phyloP scores from a whole-genome alignment of 1,139 yeast species.

The Hanseniaspora gamundiae region DNA sequence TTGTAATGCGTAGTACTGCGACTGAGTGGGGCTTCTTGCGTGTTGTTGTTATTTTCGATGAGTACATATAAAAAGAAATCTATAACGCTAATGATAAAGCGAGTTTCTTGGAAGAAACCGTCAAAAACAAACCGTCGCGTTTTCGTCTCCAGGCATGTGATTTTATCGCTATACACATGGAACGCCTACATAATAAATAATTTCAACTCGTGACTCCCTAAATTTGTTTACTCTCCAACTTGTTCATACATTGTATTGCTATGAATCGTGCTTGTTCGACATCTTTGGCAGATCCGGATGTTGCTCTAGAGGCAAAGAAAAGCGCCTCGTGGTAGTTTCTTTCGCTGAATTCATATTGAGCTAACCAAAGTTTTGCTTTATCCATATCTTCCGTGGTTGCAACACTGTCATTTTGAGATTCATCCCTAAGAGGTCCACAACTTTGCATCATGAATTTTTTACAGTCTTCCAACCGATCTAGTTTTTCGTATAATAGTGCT shows the following conservation, averaged over 20 bases:
- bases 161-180: too few relatives aligned
- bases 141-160: too few relatives aligned
- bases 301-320: constrained; percentile 59
- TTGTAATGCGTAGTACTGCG: too few relatives aligned
- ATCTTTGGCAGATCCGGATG: constrained; percentile 71
- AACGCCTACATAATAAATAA: too few relatives aligned
- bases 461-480: constrained; percentile 42
- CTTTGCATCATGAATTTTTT: constrained; percentile 61
- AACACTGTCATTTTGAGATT: constrained; percentile 34
- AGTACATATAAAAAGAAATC: too few relatives aligned
- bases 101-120: constrained; percentile 1
- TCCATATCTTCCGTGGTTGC: constrained; percentile 61
- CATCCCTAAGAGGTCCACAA: constrained; percentile 24
- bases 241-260: constrained; percentile 51
- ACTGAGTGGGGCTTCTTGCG: too few relatives aligned
- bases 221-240: neutral
- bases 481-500: constrained; percentile 54
- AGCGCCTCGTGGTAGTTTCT: neutral
- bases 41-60: too few relatives aligned
- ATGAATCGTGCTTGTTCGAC: constrained; percentile 82
- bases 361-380: constrained; percentile 81
- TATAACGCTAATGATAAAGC: too few relatives aligned
- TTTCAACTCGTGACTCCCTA: neutral
- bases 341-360: constrained; percentile 23
- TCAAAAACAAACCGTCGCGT: too few relatives aligned